Conservation (phyloP, 2,329 filamentous ascomycete species). For the Pseudogymnoascus verrucosus region DNA sequence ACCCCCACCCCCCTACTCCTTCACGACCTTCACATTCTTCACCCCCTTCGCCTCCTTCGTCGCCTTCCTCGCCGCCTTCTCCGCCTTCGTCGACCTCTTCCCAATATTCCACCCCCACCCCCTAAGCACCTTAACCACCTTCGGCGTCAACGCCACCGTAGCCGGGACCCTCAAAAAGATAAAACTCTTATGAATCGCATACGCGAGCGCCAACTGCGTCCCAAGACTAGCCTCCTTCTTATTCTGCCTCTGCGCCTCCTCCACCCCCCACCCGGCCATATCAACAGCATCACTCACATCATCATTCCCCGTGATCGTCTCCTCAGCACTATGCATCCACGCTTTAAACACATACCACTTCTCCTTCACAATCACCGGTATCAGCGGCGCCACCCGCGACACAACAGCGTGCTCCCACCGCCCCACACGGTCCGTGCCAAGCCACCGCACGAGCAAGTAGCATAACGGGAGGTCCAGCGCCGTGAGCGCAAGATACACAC, state of each 20-base stretch:
- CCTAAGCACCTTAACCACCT: constrained; percentile 82
- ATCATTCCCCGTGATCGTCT: constrained; percentile 36
- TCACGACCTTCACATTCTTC: not conserved
- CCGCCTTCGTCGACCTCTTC: constrained; percentile 48
- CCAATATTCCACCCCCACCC: constrained; percentile 94
- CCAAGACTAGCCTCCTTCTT: constrained; percentile 65
- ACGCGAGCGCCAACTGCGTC: constrained; percentile 86
- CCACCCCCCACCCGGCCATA: constrained; percentile 51
- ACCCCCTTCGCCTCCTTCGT: not conserved
- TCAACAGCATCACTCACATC: constrained; percentile 40
- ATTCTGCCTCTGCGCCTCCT: constrained; percentile 53
- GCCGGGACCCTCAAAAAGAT: constrained; percentile 94
- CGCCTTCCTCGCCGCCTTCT: constrained; percentile 24
- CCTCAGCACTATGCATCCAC: constrained; percentile 39
- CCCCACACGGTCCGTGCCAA: constrained; percentile 78
- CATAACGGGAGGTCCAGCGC: constrained; percentile 92
- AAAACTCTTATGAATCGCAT: constrained; percentile 95
- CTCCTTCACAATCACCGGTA: constrained; percentile 52
- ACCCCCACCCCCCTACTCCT: not conserved
- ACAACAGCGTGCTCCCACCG: constrained; percentile 60
- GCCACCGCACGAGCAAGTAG: constrained; percentile 73
- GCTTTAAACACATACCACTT: constrained; percentile 43
- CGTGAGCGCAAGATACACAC: constrained; percentile 79
- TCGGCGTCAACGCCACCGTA: constrained; percentile 83
- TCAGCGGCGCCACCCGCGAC: constrained; percentile 46